Evolutionary conservation across 495 filamentous ascomycete genomes (phyloP).

Genomic region (Annulohypoxylon maeteangense): DNA sequence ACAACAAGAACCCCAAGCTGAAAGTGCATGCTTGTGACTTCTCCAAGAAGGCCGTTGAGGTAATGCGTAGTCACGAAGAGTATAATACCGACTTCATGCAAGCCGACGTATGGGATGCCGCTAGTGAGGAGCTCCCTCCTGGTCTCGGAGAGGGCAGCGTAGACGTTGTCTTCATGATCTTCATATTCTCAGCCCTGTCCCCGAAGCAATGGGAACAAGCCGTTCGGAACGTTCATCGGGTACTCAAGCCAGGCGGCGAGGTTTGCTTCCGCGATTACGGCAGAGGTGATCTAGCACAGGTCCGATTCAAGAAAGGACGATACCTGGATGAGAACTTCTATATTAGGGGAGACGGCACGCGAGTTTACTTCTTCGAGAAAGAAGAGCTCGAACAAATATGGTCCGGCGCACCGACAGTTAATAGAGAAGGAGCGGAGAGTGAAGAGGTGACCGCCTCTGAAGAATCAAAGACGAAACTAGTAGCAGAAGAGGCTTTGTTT

Average conservation of each 20-base stretch:
- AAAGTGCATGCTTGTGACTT: constrained; percentile 94
- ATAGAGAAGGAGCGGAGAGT: constrained; percentile 31
- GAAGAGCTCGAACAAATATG: constrained; percentile 85
- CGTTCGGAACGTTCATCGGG: constrained; percentile 79
- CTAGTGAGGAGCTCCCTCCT: constrained; percentile 75
- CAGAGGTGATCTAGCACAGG: constrained; percentile 92
- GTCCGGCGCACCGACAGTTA: constrained; percentile 54
- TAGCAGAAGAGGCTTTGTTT: constrained; percentile 56
- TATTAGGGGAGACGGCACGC: constrained; percentile 91
- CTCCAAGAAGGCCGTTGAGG: constrained; percentile 86
- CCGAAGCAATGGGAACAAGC: constrained; percentile 87
- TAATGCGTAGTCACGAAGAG: constrained; percentile 78
- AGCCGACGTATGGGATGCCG: constrained; percentile 93
- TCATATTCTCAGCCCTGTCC: constrained; percentile 92
- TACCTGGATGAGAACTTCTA: constrained; percentile 98
- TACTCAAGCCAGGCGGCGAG: constrained; percentile 88
- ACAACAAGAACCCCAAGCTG: constrained; percentile 82
- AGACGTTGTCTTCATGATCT: constrained; percentile 92
- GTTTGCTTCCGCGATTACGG: constrained; percentile 97
- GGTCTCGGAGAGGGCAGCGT: constrained; percentile 78
- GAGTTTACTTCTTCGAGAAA: constrained; percentile 96
- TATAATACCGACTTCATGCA: constrained; percentile 72
- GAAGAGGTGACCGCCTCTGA: constrained; percentile 35
- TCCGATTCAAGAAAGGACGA: constrained; percentile 92
- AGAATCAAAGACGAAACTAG: constrained; percentile 36